Evolutionary conservation across 2,329 filamentous ascomycete species (phyloP), one percentile per base, ranked within the genome.

Genomic region (Arthrobotrys megalospora): DNA sequence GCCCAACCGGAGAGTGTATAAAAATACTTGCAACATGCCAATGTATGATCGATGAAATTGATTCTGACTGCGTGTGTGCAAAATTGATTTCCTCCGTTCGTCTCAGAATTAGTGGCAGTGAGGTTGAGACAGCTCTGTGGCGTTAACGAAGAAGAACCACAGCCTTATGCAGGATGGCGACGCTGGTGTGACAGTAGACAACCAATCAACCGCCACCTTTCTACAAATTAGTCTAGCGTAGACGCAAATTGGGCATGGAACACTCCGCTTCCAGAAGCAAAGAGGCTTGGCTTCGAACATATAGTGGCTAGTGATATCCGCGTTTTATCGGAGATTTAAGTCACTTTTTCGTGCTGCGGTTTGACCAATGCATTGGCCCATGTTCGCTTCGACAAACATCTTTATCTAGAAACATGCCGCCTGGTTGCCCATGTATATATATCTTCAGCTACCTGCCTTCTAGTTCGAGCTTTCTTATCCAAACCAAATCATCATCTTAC

Each of bases 31-130:
- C 36, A 60, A 60, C 55, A 19, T 24, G n/a, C 11, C 36, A 60
- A 43, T 60, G 55, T 60, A 60, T 60, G 55, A 60, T 60, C 19
- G 34, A 14, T 16, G 34, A 43, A 36, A 43, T 60, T 60, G 36
- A 43, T 43, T 19, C 36, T 28, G 55, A 60, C 28, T 60, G 53
- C 53, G n/a, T 41, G 34, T 21, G 21, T 55, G 52, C 7, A 55
- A 55, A 55, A 55, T 19, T 21, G n/a, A 19, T 24, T 60, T 21
- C 34, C 55, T 60, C 55, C 55, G 55, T 43, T 60, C 16, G 55
- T 60, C 55, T 60, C 55, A 60, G 55, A 60, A 28, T 60, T 41
- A n/a, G 55, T 60, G 55, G 55, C 55, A 41, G 55, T 60, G 55
- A 28, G n/a, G 10, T 43, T 60, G 19, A 60, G 55, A 60, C 55